Conservation (phyloP, 495 filamentous ascomycete genomes). For the Alectoria sarmentosa region DNA sequence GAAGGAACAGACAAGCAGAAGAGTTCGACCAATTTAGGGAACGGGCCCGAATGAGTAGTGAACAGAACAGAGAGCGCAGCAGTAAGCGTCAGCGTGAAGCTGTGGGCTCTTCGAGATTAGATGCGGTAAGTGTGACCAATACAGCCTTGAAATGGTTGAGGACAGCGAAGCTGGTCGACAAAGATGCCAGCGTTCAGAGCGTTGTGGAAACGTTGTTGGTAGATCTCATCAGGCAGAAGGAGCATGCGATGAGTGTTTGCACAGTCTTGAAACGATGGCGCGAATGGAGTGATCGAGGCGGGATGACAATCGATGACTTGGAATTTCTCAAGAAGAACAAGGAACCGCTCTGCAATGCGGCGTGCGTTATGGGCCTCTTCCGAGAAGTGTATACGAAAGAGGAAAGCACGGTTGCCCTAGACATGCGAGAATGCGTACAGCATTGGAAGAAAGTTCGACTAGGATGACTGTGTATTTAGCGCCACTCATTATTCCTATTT, state of each 20-base stretch:
- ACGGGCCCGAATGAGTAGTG: conserved; percentile 32
- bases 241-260: conserved; percentile 38
- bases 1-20: conserved; percentile 8
- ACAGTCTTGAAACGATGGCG: conserved; percentile 51
- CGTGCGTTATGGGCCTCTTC: conserved; percentile 45
- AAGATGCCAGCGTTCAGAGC: conserved; percentile 28
- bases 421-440: conserved; percentile 54
- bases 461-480: conserved; percentile 33
- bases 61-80: conserved; percentile 27
- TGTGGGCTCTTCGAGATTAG: no score
- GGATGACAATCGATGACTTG: conserved; percentile 49
- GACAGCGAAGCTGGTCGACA: conserved; percentile 27
- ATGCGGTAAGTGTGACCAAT: conserved; percentile 43
- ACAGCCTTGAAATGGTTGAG: conserved; percentile 44
- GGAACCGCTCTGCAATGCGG: conserved; percentile 45
- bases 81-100: no score
- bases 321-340: conserved; percentile 38
- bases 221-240: conserved; percentile 48
- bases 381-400: conserved; percentile 40
- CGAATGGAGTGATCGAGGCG: conserved; percentile 50
- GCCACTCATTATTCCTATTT: not conserved
- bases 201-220: conserved; percentile 46
- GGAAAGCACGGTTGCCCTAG: conserved; percentile 48
- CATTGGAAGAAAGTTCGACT: conserved; percentile 53
- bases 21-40: conserved; percentile 17